These are phyloP conservation scores for Xenosphaeropsis pyriputrescens DNA, from an alignment of 2,329 filamentous ascomycete genomes.

Conservation along the genomic window DNA sequence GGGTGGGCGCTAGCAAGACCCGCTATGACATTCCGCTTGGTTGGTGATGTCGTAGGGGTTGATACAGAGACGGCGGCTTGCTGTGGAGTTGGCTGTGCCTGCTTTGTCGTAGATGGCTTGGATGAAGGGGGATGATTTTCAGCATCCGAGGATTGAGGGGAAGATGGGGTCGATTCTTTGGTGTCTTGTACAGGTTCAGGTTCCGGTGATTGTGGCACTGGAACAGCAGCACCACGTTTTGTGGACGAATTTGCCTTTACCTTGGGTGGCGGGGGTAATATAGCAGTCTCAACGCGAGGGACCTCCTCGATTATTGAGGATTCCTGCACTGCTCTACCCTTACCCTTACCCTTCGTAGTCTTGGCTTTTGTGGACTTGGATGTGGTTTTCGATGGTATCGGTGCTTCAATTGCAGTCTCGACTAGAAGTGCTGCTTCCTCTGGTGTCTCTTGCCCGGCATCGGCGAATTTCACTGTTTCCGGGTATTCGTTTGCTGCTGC, in stretches of 20 bases:
- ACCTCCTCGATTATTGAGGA: not conserved
- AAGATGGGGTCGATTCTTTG: slow-evolving; percentile 46
- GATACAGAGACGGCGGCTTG: slow-evolving; percentile 30
- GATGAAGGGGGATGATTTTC: slow-evolving; percentile 68
- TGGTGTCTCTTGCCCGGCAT: not conserved
- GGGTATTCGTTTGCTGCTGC: not conserved
- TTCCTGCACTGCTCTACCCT: slow-evolving; percentile 2
- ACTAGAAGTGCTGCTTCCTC: not conserved
- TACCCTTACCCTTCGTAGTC: slow-evolving; percentile 7
- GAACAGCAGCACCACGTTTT: slow-evolving; percentile 2
- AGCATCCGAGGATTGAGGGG: slow-evolving; percentile 64
- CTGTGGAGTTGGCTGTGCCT: slow-evolving; percentile 22
- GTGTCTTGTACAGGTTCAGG: slow-evolving; percentile 21
- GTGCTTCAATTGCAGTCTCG: not conserved
- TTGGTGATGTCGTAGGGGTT: slow-evolving; percentile 42
- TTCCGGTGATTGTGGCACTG: slow-evolving; percentile 22
- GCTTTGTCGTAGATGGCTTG: slow-evolving; percentile 26
- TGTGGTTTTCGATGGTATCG: not conserved
- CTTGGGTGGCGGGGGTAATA: not conserved
- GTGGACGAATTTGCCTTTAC: not conserved
- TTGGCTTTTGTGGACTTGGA: slow-evolving; percentile 1
- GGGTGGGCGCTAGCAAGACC: slow-evolving; percentile 39
- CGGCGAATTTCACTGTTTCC: not conserved
- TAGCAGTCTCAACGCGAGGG: too few species aligned
- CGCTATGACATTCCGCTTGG: slow-evolving; percentile 40